Base-by-base conservation (phyloP, 2,329 filamentous ascomycete species). In the Metarhizium humberi region DNA sequence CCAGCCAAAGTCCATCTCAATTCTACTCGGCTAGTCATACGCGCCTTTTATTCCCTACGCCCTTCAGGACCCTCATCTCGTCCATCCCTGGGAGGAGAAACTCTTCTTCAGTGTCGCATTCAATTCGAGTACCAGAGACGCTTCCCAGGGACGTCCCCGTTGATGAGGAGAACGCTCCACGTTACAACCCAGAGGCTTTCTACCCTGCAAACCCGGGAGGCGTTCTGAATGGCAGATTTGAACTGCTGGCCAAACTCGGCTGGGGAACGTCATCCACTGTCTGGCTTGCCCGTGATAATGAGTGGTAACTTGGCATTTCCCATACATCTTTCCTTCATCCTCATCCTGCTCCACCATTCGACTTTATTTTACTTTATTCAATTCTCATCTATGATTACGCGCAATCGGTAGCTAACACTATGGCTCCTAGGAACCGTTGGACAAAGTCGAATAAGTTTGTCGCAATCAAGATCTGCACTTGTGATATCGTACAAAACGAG, bases 181-280 rank as follows among this genome's bases (percentile, higher is more conserved):
- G 58, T 10, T 66, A 65, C 52, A 57, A 59, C 13, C 56, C 58
- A 43, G 52, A 61, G 55, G 56, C 57, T 13, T 71, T 64, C 56
- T 69, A 69, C 57, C 68, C 66, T 40, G 63, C 63, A 10, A 58
- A 63, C 47, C 62, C 66, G 25, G 64, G 66, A 36, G 67, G 69
- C 53, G 57, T 69, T 20, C 58, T 72, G 36, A 61, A 67, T 46
- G 56, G 60, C 45, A 59, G 63, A 57, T 73, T 73, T 57, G 59
- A 69, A 53, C 58, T 72, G 3, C 54, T 65, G 5, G 61, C 62
- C 13, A 73, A 73, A 59, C 56, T 73, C 52, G 71, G 70, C 29
- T 72, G 63, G 59, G 70, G 70, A 25, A 63, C 66, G 11, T 65
- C 62, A 30, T 73, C 69, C 8, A 73, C 69, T 4, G 70, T 72